phyloP scores from a whole-genome alignment of 2,329 filamentous ascomycete genomes.

The Lomentospora prolificans region DNA sequence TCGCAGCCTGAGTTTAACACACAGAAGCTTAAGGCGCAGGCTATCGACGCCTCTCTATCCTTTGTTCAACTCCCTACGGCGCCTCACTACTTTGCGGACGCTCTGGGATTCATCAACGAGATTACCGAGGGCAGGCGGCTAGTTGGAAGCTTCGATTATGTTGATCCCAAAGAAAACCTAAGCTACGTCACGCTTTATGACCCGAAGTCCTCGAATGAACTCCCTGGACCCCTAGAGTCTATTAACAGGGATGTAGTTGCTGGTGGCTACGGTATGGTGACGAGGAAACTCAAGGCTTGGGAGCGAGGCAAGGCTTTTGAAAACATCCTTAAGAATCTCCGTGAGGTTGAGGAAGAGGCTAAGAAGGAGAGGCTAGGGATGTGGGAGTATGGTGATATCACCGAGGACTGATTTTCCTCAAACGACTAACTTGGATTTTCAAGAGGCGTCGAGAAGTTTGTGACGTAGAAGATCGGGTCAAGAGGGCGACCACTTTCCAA shows the following conservation, averaged over 20 bases:
- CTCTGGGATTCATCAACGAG: conserved; percentile 65
- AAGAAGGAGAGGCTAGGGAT: conserved; percentile 76
- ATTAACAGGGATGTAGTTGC: conserved; percentile 81
- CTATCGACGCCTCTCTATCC: conserved; percentile 74
- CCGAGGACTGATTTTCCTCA: conserved; percentile 57
- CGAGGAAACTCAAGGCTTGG: conserved; percentile 84
- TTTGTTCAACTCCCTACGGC: conserved; percentile 81
- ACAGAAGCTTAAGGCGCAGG: conserved; percentile 78
- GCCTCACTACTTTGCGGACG: conserved; percentile 73
- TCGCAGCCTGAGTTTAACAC: conserved; percentile 67
- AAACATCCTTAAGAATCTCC: conserved; percentile 61
- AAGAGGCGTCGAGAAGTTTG: neutral
- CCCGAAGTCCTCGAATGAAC: conserved; percentile 48
- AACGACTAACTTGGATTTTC: neutral
- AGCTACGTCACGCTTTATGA: conserved; percentile 86
- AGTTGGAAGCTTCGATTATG: conserved; percentile 83
- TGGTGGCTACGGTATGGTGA: conserved; percentile 82
- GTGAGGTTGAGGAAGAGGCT: conserved; percentile 64
- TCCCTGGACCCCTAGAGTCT: conserved; percentile 57
- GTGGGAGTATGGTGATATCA: conserved; percentile 98
- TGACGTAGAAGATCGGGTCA: neutral
- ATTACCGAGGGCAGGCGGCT: conserved; percentile 66
- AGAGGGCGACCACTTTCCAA: no score
- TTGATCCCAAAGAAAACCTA: conserved; percentile 67
- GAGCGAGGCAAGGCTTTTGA: conserved; percentile 63